Conservation (phyloP, 805 yeast genomes). For the Priceomyces medius region DNA sequence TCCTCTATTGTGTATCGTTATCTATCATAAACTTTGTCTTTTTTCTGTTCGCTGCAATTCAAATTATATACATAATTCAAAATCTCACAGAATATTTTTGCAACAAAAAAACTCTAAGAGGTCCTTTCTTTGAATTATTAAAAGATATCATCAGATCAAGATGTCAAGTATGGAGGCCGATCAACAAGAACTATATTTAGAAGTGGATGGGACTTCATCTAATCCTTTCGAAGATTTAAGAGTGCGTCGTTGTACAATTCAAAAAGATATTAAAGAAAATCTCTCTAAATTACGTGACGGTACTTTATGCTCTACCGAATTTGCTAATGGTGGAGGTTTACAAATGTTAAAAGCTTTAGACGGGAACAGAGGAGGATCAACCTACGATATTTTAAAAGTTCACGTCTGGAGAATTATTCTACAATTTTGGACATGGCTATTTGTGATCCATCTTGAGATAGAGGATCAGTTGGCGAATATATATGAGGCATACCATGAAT, state of each 20-base stretch:
- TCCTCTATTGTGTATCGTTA: not conserved
- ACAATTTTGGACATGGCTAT: constrained; percentile 6
- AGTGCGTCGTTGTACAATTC: not conserved
- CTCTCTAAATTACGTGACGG: not conserved
- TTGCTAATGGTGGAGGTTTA: constrained; percentile 3
- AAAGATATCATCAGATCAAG: not conserved
- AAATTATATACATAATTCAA: too few species aligned
- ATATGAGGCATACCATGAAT: constrained; percentile 4
- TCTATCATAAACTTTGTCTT: not conserved
- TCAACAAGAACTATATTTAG: not conserved
- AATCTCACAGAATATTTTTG: not conserved
- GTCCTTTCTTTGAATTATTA: too few species aligned
- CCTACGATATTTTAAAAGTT: constrained; percentile 16
- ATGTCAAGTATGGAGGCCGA: not conserved
- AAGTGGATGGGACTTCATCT: not conserved
- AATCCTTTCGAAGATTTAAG: not conserved
- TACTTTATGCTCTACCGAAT: not conserved
- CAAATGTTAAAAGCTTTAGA: constrained; percentile 14
- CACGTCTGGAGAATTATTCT: constrained; percentile 18
- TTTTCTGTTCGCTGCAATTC: too few species aligned
- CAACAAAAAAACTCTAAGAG: too few species aligned
- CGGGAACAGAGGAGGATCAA: constrained; percentile 13
- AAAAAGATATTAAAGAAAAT: not conserved
- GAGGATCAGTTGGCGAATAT: not conserved
- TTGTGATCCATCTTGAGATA: constrained; percentile 1